phyloP scores from a whole-genome alignment of 2,329 filamentous ascomycete species.

The Phaeosphaeria sp. region DNA sequence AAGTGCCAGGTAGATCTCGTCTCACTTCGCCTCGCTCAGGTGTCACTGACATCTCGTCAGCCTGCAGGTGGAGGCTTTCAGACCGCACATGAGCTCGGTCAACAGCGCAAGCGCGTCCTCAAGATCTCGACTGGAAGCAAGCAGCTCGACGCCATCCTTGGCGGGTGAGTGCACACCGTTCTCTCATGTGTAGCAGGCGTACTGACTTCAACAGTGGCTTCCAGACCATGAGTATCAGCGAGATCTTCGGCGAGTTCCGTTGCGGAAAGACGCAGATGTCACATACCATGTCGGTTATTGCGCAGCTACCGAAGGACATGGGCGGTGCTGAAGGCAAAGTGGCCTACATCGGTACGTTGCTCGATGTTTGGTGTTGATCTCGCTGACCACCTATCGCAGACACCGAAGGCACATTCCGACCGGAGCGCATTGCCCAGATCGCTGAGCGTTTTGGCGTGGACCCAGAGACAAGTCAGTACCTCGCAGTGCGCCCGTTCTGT shows the following conservation, averaged over 20 bases:
- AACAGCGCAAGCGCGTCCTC: constrained; percentile 68
- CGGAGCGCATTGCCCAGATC: constrained; percentile 71
- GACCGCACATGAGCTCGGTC: constrained; percentile 69
- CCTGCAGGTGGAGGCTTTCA: constrained; percentile 67
- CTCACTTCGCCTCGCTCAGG: not conserved
- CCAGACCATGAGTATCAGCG: constrained; percentile 73
- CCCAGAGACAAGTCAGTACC: constrained; percentile 37
- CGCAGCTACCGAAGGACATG: constrained; percentile 65
- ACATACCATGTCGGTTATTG: constrained; percentile 72
- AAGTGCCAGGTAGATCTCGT: constrained; percentile 61
- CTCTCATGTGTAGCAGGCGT: not conserved
- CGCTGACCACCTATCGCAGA: constrained; percentile 26
- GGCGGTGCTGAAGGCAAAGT: constrained; percentile 73
- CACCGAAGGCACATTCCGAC: constrained; percentile 62
- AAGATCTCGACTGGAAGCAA: constrained; percentile 75
- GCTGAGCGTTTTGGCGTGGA: constrained; percentile 68
- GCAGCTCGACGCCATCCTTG: constrained; percentile 69
- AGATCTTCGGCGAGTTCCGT: constrained; percentile 67
- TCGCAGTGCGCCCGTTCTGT: constrained; percentile 21
- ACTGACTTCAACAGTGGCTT: constrained; percentile 61
- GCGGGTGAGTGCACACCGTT: constrained; percentile 56
- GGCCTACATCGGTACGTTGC: constrained; percentile 65
- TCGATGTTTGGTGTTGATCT: no score
- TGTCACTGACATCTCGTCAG: constrained; percentile 45
- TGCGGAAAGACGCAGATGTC: constrained; percentile 75